Conservation (phyloP, 2,329 filamentous ascomycete species). For the Dactylellina haptotyla region DNA sequence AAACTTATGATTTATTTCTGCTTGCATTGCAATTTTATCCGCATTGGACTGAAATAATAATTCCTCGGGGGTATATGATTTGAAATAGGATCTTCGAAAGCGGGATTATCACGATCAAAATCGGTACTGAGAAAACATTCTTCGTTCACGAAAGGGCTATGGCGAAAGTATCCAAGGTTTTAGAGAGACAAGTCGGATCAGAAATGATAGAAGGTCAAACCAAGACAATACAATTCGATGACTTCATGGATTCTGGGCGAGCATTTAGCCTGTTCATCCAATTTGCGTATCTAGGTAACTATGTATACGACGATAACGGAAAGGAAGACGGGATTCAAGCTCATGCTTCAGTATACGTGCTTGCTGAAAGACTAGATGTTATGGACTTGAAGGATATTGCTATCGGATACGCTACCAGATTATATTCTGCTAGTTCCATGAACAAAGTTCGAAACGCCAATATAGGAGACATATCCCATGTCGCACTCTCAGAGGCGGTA, state of each 20-base stretch:
- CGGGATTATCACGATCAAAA: constrained; percentile 19
- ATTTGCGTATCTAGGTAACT: constrained; percentile 26
- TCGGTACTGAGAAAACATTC: neutral
- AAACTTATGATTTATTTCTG: too few species aligned
- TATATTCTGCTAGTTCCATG: neutral
- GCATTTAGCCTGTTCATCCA: constrained; percentile 26
- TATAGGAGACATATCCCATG: neutral
- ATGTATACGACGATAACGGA: constrained; percentile 9
- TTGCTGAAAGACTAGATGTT: constrained; percentile 27
- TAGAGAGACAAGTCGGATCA: constrained; percentile 11
- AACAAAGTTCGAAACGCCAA: neutral
- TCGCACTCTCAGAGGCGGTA: neutral
- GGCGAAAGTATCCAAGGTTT: constrained; percentile 3
- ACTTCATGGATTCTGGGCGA: neutral
- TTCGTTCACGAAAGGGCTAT: constrained; percentile 19
- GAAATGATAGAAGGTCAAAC: constrained; percentile 10
- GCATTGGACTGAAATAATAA: too few species aligned
- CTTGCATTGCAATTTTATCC: too few species aligned
- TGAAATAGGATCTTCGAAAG: constrained; percentile 20
- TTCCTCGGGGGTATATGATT: too few species aligned
- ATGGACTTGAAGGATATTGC: constrained; percentile 17
- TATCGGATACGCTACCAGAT: constrained; percentile 14
- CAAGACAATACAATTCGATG: constrained; percentile 13
- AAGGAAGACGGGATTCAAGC: constrained; percentile 24
- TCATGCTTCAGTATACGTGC: constrained; percentile 25